phyloP scores from a whole-genome alignment of 306 rosid species.

The Hippophae tibetana region DNA sequence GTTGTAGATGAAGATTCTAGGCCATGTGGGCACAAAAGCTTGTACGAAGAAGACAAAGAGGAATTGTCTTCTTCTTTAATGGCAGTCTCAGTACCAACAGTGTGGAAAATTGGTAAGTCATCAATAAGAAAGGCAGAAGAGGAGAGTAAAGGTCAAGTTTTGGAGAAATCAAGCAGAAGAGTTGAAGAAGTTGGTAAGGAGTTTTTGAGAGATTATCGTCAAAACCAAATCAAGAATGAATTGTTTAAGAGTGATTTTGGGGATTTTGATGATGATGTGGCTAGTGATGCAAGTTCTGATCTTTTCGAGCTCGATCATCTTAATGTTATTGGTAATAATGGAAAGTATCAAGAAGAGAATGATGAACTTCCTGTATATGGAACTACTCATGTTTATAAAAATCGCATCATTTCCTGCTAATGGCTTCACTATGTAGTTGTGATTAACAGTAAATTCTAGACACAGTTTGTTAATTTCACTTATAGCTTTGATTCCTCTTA shows the following conservation, averaged over 20 bases:
- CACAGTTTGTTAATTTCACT: too few species aligned
- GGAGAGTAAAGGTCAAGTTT: conserved; percentile 14
- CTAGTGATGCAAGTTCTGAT: conserved; percentile 87
- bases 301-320: conserved; percentile 91
- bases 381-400: conserved; percentile 49
- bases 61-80: conserved; percentile 17
- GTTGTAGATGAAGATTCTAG: conserved; percentile 57
- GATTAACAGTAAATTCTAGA: background rate
- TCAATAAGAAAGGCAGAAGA: conserved; percentile 25
- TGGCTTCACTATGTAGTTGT: conserved; percentile 34
- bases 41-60: conserved; percentile 26
- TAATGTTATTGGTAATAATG: conserved; percentile 20
- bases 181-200: conserved; percentile 40
- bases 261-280: conserved; percentile 39
- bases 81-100: conserved; percentile 38
- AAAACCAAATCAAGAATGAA: conserved; percentile 34
- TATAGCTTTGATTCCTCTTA: too few species aligned
- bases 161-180: conserved; percentile 23
- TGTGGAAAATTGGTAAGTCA: conserved; percentile 52
- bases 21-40: conserved; percentile 52
- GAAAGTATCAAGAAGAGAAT: conserved; percentile 22
- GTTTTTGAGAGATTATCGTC: conserved; percentile 42
- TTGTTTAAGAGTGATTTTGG: conserved; percentile 24
- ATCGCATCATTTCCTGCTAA: conserved; percentile 55
- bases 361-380: conserved; percentile 84